These are phyloP conservation scores for Colletotrichum siamense DNA, from an alignment of 2,329 filamentous ascomycete species.

Conservation along the genomic window DNA sequence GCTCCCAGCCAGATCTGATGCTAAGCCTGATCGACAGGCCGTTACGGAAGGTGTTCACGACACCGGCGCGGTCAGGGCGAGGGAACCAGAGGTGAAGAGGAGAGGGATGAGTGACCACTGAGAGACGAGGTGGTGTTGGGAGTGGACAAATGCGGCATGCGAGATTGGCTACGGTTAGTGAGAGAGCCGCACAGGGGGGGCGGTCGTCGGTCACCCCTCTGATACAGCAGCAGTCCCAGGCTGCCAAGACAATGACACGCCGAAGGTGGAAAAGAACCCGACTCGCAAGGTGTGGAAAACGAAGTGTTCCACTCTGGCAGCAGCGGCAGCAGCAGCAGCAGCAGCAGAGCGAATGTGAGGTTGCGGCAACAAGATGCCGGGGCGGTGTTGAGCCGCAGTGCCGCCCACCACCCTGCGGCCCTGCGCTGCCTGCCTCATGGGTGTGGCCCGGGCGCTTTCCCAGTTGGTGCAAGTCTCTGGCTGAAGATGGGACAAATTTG, in stretches of 20 bases:
- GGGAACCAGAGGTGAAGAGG: neutral
- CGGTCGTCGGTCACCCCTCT: neutral
- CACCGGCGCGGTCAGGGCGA: neutral
- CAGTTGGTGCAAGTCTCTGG: neutral
- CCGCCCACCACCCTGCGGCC: neutral
- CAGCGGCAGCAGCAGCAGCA: neutral
- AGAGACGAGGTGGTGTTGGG: neutral
- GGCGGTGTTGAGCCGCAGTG: neutral
- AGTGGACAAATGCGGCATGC: neutral
- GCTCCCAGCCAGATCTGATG: slow-evolving; percentile 7
- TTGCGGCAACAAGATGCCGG: neutral
- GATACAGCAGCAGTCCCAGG: slow-evolving; percentile 3
- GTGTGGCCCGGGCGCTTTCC: neutral
- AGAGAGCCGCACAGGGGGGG: neutral
- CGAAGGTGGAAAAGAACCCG: neutral
- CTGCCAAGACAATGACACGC: slow-evolving; percentile 4
- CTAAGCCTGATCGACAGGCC: slow-evolving; percentile 10
- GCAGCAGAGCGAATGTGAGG: neutral
- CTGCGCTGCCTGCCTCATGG: neutral
- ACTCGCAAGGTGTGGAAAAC: neutral
- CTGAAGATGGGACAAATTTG: neutral
- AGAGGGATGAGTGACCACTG: neutral
- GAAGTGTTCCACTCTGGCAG: neutral
- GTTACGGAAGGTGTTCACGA: slow-evolving; percentile 17
- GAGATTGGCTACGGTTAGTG: neutral